phyloP scores from a whole-genome alignment of 2,329 filamentous ascomycete genomes.

The Sporothrix curviconia region DNA sequence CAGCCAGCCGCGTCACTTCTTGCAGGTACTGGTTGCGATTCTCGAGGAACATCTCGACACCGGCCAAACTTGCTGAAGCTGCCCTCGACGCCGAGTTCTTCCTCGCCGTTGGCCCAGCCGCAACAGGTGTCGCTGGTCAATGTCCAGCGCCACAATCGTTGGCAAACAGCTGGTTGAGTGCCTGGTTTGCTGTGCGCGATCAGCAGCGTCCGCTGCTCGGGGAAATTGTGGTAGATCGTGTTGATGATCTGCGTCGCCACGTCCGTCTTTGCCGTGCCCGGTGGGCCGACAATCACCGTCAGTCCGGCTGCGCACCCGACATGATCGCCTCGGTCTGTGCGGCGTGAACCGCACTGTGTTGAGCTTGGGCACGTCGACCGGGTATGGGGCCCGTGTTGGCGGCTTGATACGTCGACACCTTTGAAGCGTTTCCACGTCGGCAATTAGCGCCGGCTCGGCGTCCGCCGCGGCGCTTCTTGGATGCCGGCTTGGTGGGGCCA shows the following conservation, averaged over 20 bases:
- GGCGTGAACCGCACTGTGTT: constrained; percentile 87
- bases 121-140: constrained; percentile 88
- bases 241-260: constrained; percentile 98
- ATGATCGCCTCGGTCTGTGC: constrained; percentile 87
- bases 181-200: constrained; percentile 97
- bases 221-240: constrained; percentile 98
- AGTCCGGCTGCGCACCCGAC: constrained; percentile 92
- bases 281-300: constrained; percentile 88
- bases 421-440: constrained; percentile 61
- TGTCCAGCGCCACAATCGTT: constrained; percentile 96
- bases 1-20: constrained; percentile 81
- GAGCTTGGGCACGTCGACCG: constrained; percentile 70
- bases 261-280: constrained; percentile 97
- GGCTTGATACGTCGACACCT: constrained; percentile 84
- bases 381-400: constrained; percentile 86
- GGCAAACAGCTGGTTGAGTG: constrained; percentile 92
- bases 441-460: constrained; percentile 58
- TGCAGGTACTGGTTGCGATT: constrained; percentile 71
- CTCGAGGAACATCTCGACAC: constrained; percentile 89
- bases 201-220: constrained; percentile 80
- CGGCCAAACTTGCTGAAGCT: constrained; percentile 92
- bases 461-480: constrained; percentile 86
- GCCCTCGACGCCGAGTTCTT: constrained; percentile 77
- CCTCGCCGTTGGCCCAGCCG: constrained; percentile 91
- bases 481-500: constrained; percentile 45